A percentile compares a stretch with the other conserved stretches of the same genome.
phyloP scores from a whole-genome alignment of 228 moss, liverwort and hornwort genomes.

The Sphagnum fallax region DNA sequence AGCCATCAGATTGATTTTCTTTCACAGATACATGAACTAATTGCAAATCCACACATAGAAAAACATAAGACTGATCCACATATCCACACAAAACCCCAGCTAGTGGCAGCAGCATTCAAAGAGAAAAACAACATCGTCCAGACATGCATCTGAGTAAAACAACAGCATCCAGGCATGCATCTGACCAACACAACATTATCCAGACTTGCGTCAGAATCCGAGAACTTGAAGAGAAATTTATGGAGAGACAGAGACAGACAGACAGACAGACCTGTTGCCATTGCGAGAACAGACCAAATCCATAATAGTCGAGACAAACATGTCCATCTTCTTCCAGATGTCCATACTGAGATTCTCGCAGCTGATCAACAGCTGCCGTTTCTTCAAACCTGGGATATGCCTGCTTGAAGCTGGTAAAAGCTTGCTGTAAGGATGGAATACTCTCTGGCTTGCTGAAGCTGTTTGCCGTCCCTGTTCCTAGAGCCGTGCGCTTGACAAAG shows the following conservation, averaged over 20 bases:
- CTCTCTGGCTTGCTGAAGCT: constrained; percentile 70
- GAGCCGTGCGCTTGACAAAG: constrained; percentile 56
- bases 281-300: constrained; percentile 90
- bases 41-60: too few relatives aligned
- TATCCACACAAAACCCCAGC: too few relatives aligned
- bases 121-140: too few relatives aligned
- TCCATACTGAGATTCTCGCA: constrained; percentile 76
- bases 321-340: constrained; percentile 77
- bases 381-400: constrained; percentile 70
- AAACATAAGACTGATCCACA: too few relatives aligned
- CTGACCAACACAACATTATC: too few relatives aligned
- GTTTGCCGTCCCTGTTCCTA: constrained; percentile 51
- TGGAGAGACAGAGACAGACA: background rate
- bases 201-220: too few relatives aligned
- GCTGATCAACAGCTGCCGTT: constrained; percentile 63
- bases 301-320: constrained; percentile 93
- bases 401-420: constrained; percentile 54
- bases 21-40: too few relatives aligned
- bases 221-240: too few relatives aligned
- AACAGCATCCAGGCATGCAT: too few relatives aligned
- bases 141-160: too few relatives aligned
- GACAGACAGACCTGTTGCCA: constrained; percentile 52
- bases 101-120: too few relatives aligned
- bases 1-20: too few relatives aligned
- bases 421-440: constrained; percentile 57